Evolutionary conservation across 2,329 filamentous ascomycete genomes (phyloP).

Genomic region (Rhinocladiella similis): DNA sequence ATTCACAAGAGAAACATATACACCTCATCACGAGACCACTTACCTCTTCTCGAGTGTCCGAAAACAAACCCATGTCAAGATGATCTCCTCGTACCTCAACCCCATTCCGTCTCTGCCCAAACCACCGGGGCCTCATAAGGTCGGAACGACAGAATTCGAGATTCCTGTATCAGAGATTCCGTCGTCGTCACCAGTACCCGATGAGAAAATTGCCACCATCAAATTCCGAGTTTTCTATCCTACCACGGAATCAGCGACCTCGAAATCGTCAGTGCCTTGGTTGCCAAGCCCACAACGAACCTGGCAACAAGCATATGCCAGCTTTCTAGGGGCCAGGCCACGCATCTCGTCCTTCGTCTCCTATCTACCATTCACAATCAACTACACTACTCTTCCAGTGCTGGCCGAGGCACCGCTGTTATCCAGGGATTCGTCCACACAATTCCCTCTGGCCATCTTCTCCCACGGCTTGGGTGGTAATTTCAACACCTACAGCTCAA

Average conservation of each 20-base stretch:
- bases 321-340: slow-evolving; percentile 65
- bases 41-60: neutral
- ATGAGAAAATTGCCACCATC: slow-evolving; percentile 67
- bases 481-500: slow-evolving; percentile 81
- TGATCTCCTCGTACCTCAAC: slow-evolving; percentile 28
- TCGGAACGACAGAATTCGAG: slow-evolving; percentile 79
- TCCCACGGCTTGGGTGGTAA: slow-evolving; percentile 82
- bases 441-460: slow-evolving; percentile 82
- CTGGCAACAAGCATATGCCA: slow-evolving; percentile 72
- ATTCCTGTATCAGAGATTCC: slow-evolving; percentile 62
- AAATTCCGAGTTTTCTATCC: slow-evolving; percentile 85
- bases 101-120: slow-evolving; percentile 71
- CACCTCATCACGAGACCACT: slow-evolving; percentile 15
- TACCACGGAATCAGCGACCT: slow-evolving; percentile 45
- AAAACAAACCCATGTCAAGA: slow-evolving; percentile 6
- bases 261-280: slow-evolving; percentile 67
- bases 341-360: slow-evolving; percentile 21
- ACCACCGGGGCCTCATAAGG: slow-evolving; percentile 75
- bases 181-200: slow-evolving; percentile 51
- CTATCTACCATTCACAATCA: slow-evolving; percentile 27
- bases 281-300: slow-evolving; percentile 74
- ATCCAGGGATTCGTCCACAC: slow-evolving; percentile 46
- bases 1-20: neutral
- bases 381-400: slow-evolving; percentile 32
- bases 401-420: slow-evolving; percentile 56